These are phyloP conservation scores for Phytophthora fragariae DNA, from an alignment of 352 stramenopile genomes.

Conservation along the genomic window DNA sequence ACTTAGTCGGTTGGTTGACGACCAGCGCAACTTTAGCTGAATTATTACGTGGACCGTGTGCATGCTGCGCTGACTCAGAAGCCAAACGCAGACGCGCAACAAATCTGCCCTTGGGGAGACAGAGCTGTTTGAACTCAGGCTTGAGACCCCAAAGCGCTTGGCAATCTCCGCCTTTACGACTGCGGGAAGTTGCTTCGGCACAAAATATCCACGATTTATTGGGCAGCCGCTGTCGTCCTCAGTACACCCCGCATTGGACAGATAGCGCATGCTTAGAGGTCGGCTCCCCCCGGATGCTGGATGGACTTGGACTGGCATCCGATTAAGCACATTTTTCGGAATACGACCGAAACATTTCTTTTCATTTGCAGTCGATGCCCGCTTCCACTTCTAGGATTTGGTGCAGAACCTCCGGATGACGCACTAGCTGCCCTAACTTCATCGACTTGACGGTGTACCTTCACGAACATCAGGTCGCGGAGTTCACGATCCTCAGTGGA, in stretches of 20 bases:
- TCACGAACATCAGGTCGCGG: constrained; percentile 15
- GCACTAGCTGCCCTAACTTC: not conserved
- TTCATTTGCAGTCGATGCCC: not conserved
- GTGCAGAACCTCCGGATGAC: too few species aligned
- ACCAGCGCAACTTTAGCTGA: too few species aligned
- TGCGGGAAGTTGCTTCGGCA: constrained; percentile 1
- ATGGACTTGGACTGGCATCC: not conserved
- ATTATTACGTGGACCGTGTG: too few species aligned
- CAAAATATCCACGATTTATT: not conserved
- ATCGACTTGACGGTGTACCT: constrained; percentile 3
- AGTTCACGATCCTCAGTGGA: constrained; percentile 11
- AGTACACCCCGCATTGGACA: constrained; percentile 7
- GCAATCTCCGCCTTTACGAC: constrained; percentile 2
- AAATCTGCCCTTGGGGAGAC: constrained; percentile 1
- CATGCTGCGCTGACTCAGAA: not conserved
- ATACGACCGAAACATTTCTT: not conserved
- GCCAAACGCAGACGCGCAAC: not conserved
- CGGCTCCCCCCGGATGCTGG: not conserved
- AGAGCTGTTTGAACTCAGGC: not conserved
- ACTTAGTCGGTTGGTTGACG: too few species aligned
- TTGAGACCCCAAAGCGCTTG: constrained; percentile 1
- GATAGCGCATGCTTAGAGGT: constrained; percentile 12
- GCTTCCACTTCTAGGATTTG: not conserved
- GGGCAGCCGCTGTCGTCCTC: not conserved
- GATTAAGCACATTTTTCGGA: not conserved